These are phyloP conservation scores for Phylloporus sp. DNA, from an alignment of 768 basidiomycete genomes.

Conservation along the genomic window DNA sequence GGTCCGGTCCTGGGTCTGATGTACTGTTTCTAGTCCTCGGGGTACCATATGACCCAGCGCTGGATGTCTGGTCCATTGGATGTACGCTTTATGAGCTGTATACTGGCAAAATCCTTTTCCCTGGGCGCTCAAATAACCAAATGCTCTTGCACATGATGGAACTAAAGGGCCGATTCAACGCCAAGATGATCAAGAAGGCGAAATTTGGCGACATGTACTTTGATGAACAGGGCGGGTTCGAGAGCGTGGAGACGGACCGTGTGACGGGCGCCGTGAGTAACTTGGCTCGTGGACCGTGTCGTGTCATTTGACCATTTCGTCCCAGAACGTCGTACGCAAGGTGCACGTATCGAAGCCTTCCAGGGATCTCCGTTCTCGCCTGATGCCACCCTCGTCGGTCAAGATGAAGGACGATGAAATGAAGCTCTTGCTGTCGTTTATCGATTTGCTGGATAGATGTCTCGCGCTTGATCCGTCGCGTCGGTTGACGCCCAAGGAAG, in stretches of 20 bases:
- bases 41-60: conserved; percentile 86
- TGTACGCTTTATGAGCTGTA: conserved; percentile 96
- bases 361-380: conserved; percentile 72
- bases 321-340: conserved; percentile 76
- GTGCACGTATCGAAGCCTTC: conserved; percentile 80
- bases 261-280: conserved; percentile 78
- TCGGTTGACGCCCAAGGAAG: conserved; percentile 86
- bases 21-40: conserved; percentile 67
- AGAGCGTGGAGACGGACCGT: conserved; percentile 76
- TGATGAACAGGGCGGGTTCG: conserved; percentile 85
- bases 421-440: conserved; percentile 71
- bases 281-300: conserved; percentile 46
- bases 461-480: conserved; percentile 80
- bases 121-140: conserved; percentile 94
- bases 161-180: conserved; percentile 88
- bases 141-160: conserved; percentile 99
- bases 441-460: conserved; percentile 91
- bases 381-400: conserved; percentile 73
- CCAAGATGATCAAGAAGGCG: conserved; percentile 91
- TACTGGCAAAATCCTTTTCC: conserved; percentile 96
- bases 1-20: conserved; percentile 13
- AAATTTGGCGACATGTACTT: conserved; percentile 91
- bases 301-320: conserved; percentile 17
- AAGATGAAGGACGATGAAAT: conserved; percentile 88
- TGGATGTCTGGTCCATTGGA: conserved; percentile 96